Percentiles rank a stretch among this genome's conserved stretches.
Conservation (phyloP, 176 grass and related monocot species). For the Tillandsia leiboldiana region DNA sequence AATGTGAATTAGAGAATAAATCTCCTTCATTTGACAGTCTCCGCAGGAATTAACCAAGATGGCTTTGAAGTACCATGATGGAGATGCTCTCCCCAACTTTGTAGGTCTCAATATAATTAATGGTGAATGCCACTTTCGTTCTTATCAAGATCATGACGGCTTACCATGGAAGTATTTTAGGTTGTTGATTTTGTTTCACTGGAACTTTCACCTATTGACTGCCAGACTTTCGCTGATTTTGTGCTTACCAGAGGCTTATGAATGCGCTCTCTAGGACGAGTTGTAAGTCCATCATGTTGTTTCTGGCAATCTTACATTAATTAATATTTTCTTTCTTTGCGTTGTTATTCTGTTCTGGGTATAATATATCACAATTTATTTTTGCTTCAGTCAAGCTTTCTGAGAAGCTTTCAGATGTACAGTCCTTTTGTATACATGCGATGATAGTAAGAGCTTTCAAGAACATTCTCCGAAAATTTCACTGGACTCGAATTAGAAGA, state of each 20-base stretch:
- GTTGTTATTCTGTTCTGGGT: slow-evolving; percentile 1
- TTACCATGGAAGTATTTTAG: slow-evolving; percentile 42
- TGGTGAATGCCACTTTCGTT: slow-evolving; percentile 23
- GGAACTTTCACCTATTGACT: slow-evolving; percentile 99
- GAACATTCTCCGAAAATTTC: slow-evolving; percentile 90
- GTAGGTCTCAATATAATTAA: slow-evolving; percentile 35
- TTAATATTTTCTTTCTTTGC: slow-evolving; percentile 4
- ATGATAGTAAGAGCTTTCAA: slow-evolving; percentile 98
- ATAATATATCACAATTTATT: slow-evolving; percentile 17
- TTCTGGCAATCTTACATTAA: background rate
- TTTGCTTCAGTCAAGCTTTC: slow-evolving; percentile 77
- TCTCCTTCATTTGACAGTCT: slow-evolving; percentile 42
- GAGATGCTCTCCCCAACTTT: slow-evolving; percentile 93
- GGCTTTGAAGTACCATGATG: slow-evolving; percentile 91
- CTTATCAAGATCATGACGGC: slow-evolving; percentile 9
- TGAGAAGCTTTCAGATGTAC: slow-evolving; percentile 93
- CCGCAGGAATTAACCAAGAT: slow-evolving; percentile 87
- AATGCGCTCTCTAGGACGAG: slow-evolving; percentile 73
- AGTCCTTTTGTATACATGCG: slow-evolving; percentile 91
- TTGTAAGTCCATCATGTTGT: slow-evolving; percentile 46
- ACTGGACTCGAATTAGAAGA: slow-evolving; percentile 96
- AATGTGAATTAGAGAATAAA: slow-evolving; percentile 13
- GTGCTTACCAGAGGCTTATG: slow-evolving; percentile 91
- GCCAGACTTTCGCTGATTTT: slow-evolving; percentile 78
- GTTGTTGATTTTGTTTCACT: slow-evolving; percentile 98